A percentile compares a stretch with the other conserved stretches of the same genome.
Evolutionary conservation across 345 rosid species (phyloP).

Genomic region (Citrus inodora): DNA sequence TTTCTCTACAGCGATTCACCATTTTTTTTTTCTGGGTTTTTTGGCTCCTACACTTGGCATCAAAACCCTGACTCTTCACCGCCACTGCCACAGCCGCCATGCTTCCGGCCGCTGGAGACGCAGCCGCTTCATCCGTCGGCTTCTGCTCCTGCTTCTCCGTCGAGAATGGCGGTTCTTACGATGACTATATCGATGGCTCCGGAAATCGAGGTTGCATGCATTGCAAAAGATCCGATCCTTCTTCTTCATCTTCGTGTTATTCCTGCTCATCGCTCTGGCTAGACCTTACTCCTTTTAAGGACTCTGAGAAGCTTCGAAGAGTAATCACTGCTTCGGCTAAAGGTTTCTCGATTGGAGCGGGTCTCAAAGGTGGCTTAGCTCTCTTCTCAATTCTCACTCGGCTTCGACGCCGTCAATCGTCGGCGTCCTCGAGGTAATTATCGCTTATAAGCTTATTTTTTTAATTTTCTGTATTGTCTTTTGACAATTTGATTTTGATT

Average conservation of each 20-base stretch:
- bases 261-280: constrained; percentile 25
- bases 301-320: constrained; percentile 71
- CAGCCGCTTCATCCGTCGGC: constrained; percentile 18
- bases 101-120: constrained; percentile 24
- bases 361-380: constrained; percentile 89
- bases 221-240: constrained; percentile 32
- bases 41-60: background rate
- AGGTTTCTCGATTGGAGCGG: constrained; percentile 94
- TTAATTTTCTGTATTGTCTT: constrained; percentile 4
- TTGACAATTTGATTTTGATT: background rate
- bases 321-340: constrained; percentile 58
- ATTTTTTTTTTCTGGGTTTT: too few relatives aligned
- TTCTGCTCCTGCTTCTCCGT: constrained; percentile 19
- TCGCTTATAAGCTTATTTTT: background rate
- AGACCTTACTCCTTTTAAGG: constrained; percentile 28
- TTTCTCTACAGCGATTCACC: background rate
- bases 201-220: constrained; percentile 26
- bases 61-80: constrained; percentile 18
- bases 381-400: constrained; percentile 73
- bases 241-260: constrained; percentile 27
- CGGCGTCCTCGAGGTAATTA: constrained; percentile 38
- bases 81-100: constrained; percentile 13
- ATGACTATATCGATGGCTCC: constrained; percentile 17
- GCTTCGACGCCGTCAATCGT: constrained; percentile 54
- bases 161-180: constrained; percentile 24